Base-by-base conservation (phyloP, 257 asterid species). In the Apocynum venetum region DNA sequence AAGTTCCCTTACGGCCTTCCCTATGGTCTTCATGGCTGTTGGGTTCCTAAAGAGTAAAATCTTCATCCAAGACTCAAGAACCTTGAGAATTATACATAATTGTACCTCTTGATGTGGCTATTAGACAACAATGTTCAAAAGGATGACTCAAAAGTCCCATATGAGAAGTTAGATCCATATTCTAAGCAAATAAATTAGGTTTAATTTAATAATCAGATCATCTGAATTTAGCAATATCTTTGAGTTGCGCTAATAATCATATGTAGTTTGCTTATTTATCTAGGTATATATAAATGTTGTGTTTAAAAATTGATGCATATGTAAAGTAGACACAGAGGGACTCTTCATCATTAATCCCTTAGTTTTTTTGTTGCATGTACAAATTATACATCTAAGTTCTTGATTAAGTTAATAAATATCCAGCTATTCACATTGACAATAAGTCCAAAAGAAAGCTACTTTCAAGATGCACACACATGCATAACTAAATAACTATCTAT, bases 1-100 rank as follows among this genome's bases (percentile, higher is more conserved):
- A 88, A 91, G 79, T 93, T 96, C 84, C 98, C 99, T 1, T 91
- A 96, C 79, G 99, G 96, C 19, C 97, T 96, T 64, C 99, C 99
- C 17, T 96, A 96, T 72, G 99, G 98, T 51, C 85, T 96, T 71
- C 99, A 96, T 76, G 99, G 99, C 71, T 91, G 97, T 64, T 93
- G 99, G 99, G 91, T 96, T 60, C 97, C 99, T 52, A 90, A 86
- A 47, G 36, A 56, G 65, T 75, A 38, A 55, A 19, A 15, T 3
- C 9, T 1, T 60, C 66, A 19, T 60, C 40, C 20, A 53, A 56
- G 35, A 56, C 10, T 56, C 63, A 59, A 63, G 17, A 63, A 63
- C 15, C 65, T 59, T 59, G 38, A 59, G 65, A 59, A 7, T 2
- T n/a, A 20, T 6, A 19, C 2, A 11, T 51, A 12, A 17, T 10